Conservation (phyloP, 495 filamentous ascomycete species). For the Penicillium macrosclerotiorum region DNA sequence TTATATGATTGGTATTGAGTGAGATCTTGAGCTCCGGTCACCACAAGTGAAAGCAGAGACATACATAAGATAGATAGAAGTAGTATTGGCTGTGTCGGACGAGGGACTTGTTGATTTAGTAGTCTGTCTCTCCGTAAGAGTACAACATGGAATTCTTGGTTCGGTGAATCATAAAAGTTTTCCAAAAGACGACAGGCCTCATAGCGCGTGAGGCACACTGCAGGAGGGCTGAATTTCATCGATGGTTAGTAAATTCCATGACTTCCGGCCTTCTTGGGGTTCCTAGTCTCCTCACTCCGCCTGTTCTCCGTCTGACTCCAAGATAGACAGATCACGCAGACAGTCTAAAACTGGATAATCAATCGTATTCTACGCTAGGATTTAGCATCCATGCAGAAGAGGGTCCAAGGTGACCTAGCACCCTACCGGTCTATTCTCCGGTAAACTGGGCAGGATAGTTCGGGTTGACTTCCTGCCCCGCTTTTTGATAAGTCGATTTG, state of each 20-base stretch:
- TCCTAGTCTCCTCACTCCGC: background rate
- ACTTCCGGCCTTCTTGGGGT: background rate
- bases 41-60: background rate
- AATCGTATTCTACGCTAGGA: background rate
- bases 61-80: constrained; percentile 5
- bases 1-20: background rate
- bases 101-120: constrained; percentile 1
- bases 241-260: background rate
- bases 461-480: constrained; percentile 5
- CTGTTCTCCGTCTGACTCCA: constrained; percentile 5
- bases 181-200: constrained; percentile 7
- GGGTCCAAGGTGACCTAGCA: background rate
- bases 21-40: background rate
- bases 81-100: constrained; percentile 7
- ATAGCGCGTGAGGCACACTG: constrained; percentile 4
- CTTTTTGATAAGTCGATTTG: constrained; percentile 7
- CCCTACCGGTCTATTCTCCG: background rate
- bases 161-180: constrained; percentile 5
- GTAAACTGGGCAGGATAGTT: background rate
- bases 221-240: background rate
- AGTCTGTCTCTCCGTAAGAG: constrained; percentile 4
- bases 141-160: constrained; percentile 6
- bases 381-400: background rate
- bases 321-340: constrained; percentile 2
- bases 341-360: constrained; percentile 7